Conservation (phyloP, 2,329 filamentous ascomycete genomes). For the Fusarium caatingaense region DNA sequence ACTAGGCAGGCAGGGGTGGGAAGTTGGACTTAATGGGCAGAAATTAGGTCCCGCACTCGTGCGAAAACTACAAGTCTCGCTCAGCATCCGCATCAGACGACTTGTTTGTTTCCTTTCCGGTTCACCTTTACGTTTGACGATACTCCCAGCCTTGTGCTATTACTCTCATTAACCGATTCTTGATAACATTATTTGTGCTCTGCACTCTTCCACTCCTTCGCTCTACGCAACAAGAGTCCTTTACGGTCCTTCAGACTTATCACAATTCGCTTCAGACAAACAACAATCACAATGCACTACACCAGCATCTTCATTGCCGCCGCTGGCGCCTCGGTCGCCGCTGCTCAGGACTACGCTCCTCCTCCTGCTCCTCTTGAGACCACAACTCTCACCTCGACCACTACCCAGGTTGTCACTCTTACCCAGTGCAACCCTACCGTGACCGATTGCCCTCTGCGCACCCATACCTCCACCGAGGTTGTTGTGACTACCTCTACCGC, state of each 20-base stretch:
- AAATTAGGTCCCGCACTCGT: slow-evolving; percentile 37
- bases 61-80: slow-evolving; percentile 48
- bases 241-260: slow-evolving; percentile 16
- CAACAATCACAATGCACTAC: slow-evolving; percentile 58
- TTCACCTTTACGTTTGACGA: slow-evolving; percentile 38
- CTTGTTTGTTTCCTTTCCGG: slow-evolving; percentile 15
- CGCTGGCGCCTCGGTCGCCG: slow-evolving; percentile 54
- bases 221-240: slow-evolving; percentile 24
- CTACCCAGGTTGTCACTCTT: slow-evolving; percentile 59
- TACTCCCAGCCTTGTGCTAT: slow-evolving; percentile 32
- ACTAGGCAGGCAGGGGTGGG: slow-evolving; percentile 15
- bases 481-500: slow-evolving; percentile 43
- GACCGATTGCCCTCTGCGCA: slow-evolving; percentile 33
- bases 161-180: slow-evolving; percentile 33
- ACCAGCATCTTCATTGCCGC: slow-evolving; percentile 57
- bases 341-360: slow-evolving; percentile 42
- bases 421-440: slow-evolving; percentile 58
- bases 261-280: slow-evolving; percentile 23
- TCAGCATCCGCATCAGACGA: slow-evolving; percentile 27
- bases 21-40: slow-evolving; percentile 19
- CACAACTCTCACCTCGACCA: slow-evolving; percentile 58
- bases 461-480: slow-evolving; percentile 42
- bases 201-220: slow-evolving; percentile 37
- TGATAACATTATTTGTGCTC: slow-evolving; percentile 34
- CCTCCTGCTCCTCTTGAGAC: slow-evolving; percentile 41